A percentile compares a stretch with the other conserved stretches of the same genome.
Conservation (phyloP, 176 grass and related monocot genomes). For the Eleusine coracana region DNA sequence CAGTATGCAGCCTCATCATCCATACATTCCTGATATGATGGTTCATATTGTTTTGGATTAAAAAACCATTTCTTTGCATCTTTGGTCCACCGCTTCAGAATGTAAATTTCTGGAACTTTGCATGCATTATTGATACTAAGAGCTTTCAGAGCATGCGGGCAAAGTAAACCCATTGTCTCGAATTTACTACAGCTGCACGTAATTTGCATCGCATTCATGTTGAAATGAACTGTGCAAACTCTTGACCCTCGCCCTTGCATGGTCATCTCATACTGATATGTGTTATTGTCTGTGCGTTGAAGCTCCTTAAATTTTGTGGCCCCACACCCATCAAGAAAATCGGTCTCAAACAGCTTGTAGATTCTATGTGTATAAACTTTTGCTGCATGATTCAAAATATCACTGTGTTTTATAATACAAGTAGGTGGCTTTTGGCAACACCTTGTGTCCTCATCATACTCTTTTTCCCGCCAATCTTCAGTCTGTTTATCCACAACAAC, state of each 20-base stretch:
- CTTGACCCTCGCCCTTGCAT: slow-evolving; percentile 75
- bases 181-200: slow-evolving; percentile 78
- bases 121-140: slow-evolving; percentile 69
- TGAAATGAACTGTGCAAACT: slow-evolving; percentile 58
- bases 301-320: slow-evolving; percentile 74
- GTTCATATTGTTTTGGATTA: slow-evolving; percentile 63
- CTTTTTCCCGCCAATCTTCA: slow-evolving; percentile 71
- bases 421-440: slow-evolving; percentile 59
- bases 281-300: slow-evolving; percentile 49
- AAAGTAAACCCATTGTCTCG: slow-evolving; percentile 84
- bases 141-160: slow-evolving; percentile 77
- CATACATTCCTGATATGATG: slow-evolving; percentile 60
- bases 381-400: slow-evolving; percentile 79
- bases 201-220: slow-evolving; percentile 52
- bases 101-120: slow-evolving; percentile 73
- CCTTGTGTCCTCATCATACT: slow-evolving; percentile 72
- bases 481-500: slow-evolving; percentile 57
- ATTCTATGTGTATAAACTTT: slow-evolving; percentile 83
- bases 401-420: slow-evolving; percentile 76
- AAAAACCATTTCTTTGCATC: slow-evolving; percentile 75
- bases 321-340: slow-evolving; percentile 82
- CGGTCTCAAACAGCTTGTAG: slow-evolving; percentile 78
- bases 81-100: slow-evolving; percentile 84
- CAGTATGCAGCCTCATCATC: slow-evolving; percentile 57
- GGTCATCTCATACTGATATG: slow-evolving; percentile 71